These are phyloP conservation scores for Madurella mycetomatis DNA, from an alignment of 2,329 filamentous ascomycete genomes.

Conservation along the genomic window DNA sequence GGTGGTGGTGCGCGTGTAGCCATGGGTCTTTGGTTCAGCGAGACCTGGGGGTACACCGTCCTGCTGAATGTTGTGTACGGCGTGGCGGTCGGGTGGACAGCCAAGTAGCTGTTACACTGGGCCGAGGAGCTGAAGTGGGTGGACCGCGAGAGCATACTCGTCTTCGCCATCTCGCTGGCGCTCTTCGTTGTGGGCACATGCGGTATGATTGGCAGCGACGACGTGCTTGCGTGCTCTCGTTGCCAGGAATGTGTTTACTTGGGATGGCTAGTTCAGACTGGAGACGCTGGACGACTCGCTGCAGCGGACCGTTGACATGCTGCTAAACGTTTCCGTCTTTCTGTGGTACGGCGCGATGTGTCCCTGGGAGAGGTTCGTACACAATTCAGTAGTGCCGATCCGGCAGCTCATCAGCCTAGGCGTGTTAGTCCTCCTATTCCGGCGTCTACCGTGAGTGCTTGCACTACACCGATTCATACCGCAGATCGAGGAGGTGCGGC, in stretches of 20 bases:
- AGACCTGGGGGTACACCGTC: constrained; percentile 82
- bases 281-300: constrained; percentile 86
- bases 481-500: constrained; percentile 69
- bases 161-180: constrained; percentile 79
- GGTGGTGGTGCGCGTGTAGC: constrained; percentile 64
- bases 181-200: constrained; percentile 85
- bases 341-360: constrained; percentile 86
- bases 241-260: constrained; percentile 85
- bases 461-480: constrained; percentile 69
- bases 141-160: constrained; percentile 80
- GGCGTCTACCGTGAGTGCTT: constrained; percentile 73
- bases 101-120: constrained; percentile 78
- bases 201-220: constrained; percentile 81
- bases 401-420: constrained; percentile 70
- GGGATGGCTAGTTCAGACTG: constrained; percentile 87
- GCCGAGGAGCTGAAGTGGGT: constrained; percentile 77
- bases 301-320: constrained; percentile 93
- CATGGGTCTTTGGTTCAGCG: constrained; percentile 76
- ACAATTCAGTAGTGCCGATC: constrained; percentile 65
- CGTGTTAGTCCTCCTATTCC: constrained; percentile 69
- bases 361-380: constrained; percentile 69
- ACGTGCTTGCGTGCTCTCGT: constrained; percentile 90
- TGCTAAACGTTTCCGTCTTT: constrained; percentile 84
- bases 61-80: constrained; percentile 75
- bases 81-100: constrained; percentile 70